These are phyloP conservation scores for Phyllosticta ampelicida DNA, from an alignment of 2,329 filamentous ascomycete species.

Conservation along the genomic window DNA sequence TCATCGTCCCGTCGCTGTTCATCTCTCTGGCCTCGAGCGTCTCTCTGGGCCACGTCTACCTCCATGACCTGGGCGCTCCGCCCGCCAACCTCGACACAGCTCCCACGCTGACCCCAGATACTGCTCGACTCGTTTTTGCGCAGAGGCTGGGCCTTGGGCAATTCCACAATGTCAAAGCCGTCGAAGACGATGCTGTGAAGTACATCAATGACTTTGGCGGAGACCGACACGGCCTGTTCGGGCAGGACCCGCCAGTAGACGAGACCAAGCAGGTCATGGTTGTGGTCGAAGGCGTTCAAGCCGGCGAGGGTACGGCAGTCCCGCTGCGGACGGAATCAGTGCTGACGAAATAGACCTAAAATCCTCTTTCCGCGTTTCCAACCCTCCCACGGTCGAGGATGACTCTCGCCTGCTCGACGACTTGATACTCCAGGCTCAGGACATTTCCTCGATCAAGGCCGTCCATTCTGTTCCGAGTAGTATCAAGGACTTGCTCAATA, in stretches of 20 bases:
- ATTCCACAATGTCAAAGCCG: conserved; percentile 34
- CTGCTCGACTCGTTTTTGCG: conserved; percentile 40
- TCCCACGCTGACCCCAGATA: conserved; percentile 27
- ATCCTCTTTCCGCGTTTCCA: conserved; percentile 23
- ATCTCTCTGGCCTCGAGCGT: conserved; percentile 12
- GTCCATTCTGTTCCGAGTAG: not conserved
- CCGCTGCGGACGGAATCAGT: not conserved
- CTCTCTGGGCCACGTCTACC: conserved; percentile 1
- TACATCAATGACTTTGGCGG: conserved; percentile 38
- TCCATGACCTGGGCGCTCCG: conserved; percentile 7
- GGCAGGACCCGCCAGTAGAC: conserved; percentile 17
- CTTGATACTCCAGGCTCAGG: conserved; percentile 24
- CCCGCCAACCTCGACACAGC: conserved; percentile 19
- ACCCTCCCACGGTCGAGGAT: conserved; percentile 21
- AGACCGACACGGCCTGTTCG: conserved; percentile 30
- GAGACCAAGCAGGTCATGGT: conserved; percentile 24
- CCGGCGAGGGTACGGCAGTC: conserved; percentile 22
- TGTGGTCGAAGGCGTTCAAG: conserved; percentile 31
- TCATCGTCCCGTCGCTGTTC: conserved; percentile 30
- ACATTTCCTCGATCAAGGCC: not conserved
- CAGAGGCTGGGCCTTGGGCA: conserved; percentile 40
- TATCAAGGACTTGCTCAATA: not conserved
- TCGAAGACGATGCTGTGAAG: conserved; percentile 31
- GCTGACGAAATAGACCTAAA: not conserved
- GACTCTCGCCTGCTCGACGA: conserved; percentile 27